A percentile compares a stretch with the other conserved stretches of the same genome.
Evolutionary conservation across 2,329 filamentous ascomycete genomes (phyloP).

Genomic region (Colletotrichum brevisporum): DNA sequence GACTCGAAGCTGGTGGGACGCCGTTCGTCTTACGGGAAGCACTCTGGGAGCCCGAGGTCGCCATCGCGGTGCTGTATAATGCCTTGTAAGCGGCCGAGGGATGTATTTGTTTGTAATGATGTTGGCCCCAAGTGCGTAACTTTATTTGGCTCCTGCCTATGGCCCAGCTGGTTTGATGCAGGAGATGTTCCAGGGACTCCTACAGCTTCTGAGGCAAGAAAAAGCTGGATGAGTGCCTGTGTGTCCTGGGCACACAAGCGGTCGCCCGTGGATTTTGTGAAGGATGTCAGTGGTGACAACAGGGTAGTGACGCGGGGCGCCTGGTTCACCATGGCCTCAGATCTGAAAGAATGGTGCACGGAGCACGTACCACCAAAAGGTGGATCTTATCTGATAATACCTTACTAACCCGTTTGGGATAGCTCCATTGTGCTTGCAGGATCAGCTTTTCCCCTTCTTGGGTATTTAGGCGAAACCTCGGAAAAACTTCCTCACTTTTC

Average conservation of each 20-base stretch:
- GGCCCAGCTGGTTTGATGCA: not conserved
- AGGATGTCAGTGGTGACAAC: slow-evolving; percentile 19
- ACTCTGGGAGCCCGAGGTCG: slow-evolving; percentile 30
- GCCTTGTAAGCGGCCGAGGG: slow-evolving; percentile 6
- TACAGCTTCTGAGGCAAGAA: not conserved
- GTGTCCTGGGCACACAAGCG: slow-evolving; percentile 18
- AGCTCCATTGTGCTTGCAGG: slow-evolving; percentile 14
- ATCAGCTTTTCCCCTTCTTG: not conserved
- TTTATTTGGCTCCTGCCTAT: slow-evolving; percentile 29
- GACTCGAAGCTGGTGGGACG: slow-evolving; percentile 63
- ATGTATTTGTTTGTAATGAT: not conserved
- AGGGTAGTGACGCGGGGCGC: slow-evolving; percentile 32
- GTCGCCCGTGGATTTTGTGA: not conserved
- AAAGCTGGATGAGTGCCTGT: not conserved
- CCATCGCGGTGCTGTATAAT: slow-evolving; percentile 22
- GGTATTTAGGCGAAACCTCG: slow-evolving; percentile 4
- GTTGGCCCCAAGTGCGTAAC: slow-evolving; percentile 8
- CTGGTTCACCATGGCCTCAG: slow-evolving; percentile 26
- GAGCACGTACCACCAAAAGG: slow-evolving; percentile 7
- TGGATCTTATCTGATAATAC: slow-evolving; percentile 31
- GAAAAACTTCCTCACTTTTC: slow-evolving; percentile 3
- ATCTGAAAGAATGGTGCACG: slow-evolving; percentile 39
- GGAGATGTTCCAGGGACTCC: not conserved
- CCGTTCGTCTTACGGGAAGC: slow-evolving; percentile 62
- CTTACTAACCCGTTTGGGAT: slow-evolving; percentile 13